These are phyloP conservation scores for Lipomyces mesembrius DNA, from an alignment of 805 yeast genomes.

Conservation along the genomic window DNA sequence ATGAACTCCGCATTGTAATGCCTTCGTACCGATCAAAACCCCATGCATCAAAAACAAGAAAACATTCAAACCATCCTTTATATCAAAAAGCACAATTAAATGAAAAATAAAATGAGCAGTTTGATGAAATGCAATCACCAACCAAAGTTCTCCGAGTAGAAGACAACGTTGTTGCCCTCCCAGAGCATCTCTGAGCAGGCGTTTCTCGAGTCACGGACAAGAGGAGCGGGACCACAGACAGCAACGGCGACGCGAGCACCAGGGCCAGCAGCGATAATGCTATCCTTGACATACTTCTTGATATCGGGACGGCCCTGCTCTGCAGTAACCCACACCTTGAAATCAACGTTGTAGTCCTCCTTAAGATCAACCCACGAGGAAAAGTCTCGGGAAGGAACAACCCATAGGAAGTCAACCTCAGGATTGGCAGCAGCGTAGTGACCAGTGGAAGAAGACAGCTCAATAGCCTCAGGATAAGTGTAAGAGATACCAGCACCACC, in stretches of 20 bases:
- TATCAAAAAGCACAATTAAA: neutral
- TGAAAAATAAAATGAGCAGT: neutral
- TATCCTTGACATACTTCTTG: constrained; percentile 35
- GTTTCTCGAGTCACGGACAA: constrained; percentile 42
- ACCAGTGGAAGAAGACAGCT: constrained; percentile 32
- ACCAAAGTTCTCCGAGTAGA: constrained; percentile 44
- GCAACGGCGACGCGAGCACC: constrained; percentile 40
- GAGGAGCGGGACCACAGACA: constrained; percentile 44
- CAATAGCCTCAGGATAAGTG: constrained; percentile 41
- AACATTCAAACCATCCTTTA: no score
- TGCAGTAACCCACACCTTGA: constrained; percentile 43
- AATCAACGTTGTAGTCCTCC: constrained; percentile 38
- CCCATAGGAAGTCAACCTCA: constrained; percentile 43
- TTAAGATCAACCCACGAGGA: constrained; percentile 42
- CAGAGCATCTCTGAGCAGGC: constrained; percentile 40
- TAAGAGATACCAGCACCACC: constrained; percentile 47
- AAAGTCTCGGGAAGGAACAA: constrained; percentile 42
- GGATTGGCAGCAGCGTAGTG: constrained; percentile 35
- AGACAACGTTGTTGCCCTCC: constrained; percentile 40
- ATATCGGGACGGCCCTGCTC: constrained; percentile 44
- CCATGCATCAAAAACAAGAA: neutral
- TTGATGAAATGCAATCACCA: constrained; percentile 36
- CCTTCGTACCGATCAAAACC: neutral
- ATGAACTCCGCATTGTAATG: neutral
- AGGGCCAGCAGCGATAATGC: constrained; percentile 37